Evolutionary conservation across 495 filamentous ascomycete species (phyloP).

Genomic region (Chaetomium cochliodes): DNA sequence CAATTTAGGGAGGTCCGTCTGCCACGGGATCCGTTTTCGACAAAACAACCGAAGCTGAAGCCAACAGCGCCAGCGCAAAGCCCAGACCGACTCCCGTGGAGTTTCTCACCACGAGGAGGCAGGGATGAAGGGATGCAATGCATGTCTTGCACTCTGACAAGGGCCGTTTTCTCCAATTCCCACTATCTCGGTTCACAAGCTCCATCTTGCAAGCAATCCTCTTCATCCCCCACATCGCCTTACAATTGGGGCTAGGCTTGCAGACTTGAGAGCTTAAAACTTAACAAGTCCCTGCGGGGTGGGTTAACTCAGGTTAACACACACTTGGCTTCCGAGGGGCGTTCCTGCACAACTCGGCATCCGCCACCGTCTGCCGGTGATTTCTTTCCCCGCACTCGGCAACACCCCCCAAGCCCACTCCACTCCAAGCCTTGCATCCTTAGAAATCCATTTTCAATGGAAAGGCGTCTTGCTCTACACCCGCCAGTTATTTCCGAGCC

Average conservation of each 20-base stretch:
- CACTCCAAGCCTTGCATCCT: neutral
- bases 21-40: too few relatives aligned
- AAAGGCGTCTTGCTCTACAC: neutral
- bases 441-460: conserved; percentile 9
- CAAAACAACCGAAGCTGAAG: too few relatives aligned
- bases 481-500: conserved; percentile 20
- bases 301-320: neutral
- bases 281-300: neutral
- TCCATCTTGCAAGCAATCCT: neutral
- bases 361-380: conserved; percentile 8
- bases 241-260: neutral
- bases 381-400: conserved; percentile 14
- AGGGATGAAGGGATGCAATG: neutral
- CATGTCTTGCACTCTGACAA: neutral
- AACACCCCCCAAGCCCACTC: neutral
- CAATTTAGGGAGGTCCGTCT: neutral
- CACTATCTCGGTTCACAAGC: neutral
- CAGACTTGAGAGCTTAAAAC: too few relatives aligned
- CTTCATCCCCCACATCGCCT: neutral
- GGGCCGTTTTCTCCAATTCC: neutral
- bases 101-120: neutral
- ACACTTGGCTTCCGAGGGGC: neutral
- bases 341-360: neutral
- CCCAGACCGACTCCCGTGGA: neutral
- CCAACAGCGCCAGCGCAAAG: neutral